These are phyloP conservation scores for Lumnitzera racemosa DNA, from an alignment of 345 rosid species.

Conservation along the genomic window DNA sequence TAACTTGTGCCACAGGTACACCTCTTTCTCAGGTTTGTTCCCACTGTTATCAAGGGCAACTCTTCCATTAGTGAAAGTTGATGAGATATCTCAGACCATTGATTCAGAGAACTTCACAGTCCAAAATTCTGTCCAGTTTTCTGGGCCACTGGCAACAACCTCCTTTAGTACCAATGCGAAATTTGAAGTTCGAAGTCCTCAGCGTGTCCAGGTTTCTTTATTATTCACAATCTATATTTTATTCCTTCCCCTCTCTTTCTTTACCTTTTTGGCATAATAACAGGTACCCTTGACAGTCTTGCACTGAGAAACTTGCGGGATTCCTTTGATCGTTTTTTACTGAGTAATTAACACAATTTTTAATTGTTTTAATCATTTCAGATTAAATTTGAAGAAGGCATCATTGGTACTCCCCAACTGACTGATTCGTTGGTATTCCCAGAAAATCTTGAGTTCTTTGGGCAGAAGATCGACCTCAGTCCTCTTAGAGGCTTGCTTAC, in stretches of 20 bases:
- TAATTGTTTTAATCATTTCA: constrained; percentile 9
- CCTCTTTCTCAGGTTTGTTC: constrained; percentile 68
- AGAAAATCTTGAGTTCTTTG: constrained; percentile 66
- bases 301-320: not conserved
- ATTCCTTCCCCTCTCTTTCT: not conserved
- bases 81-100: constrained; percentile 88
- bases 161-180: constrained; percentile 83
- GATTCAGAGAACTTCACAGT: constrained; percentile 78
- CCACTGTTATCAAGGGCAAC: constrained; percentile 69
- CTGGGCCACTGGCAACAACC: constrained; percentile 74
- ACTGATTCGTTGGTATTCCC: constrained; percentile 82
- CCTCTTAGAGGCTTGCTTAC: constrained; percentile 64
- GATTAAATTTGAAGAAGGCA: constrained; percentile 88
- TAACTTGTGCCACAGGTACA: constrained; percentile 43
- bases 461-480: constrained; percentile 72
- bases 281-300: not conserved
- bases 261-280: not conserved
- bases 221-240: not conserved
- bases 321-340: not conserved
- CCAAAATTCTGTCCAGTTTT: constrained; percentile 63
- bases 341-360: not conserved
- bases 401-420: constrained; percentile 88
- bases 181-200: constrained; percentile 82
- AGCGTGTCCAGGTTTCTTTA: constrained; percentile 67
- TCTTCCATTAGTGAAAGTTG: constrained; percentile 59